Percentiles rank a stretch among this genome's conserved stretches.
Conservation (phyloP, 179 eudicot species). For the Silene vulgaris region DNA sequence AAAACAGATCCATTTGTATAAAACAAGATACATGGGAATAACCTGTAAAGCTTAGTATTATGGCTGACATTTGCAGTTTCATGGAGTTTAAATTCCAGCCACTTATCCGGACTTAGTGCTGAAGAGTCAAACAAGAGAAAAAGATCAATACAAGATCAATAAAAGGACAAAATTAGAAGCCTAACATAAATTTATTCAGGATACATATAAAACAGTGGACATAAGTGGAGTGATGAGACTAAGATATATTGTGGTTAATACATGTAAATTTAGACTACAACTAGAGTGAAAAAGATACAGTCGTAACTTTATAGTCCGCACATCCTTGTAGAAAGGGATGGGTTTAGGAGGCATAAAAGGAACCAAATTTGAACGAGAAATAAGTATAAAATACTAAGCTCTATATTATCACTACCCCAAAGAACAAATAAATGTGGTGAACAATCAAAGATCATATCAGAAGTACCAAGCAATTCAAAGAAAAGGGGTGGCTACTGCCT, state of each 20-base stretch:
- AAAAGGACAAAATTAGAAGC: background rate
- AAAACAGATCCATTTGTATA: background rate
- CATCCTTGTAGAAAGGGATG: background rate
- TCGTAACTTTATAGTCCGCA: background rate
- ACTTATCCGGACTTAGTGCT: conserved; percentile 81
- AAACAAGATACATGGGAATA: conserved; percentile 22
- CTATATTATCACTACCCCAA: background rate
- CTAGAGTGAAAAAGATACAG: background rate
- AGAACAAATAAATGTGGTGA: background rate
- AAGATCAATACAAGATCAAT: conserved; percentile 5
- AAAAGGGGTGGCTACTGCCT: background rate
- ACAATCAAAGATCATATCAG: background rate
- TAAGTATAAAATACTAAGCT: background rate
- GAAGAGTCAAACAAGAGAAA: conserved; percentile 28
- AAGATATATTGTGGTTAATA: background rate
- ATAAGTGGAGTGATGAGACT: background rate
- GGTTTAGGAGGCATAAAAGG: background rate
- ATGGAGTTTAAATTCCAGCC: conserved; percentile 81
- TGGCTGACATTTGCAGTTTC: conserved; percentile 89
- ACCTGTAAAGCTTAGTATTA: conserved; percentile 90
- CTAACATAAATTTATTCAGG: background rate
- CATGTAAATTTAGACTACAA: background rate
- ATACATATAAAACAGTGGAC: background rate
- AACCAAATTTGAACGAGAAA: background rate
- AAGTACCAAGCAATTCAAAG: conserved; percentile 1